Evolutionary conservation across 371 early-diverging fungal genomes (phyloP).

Genomic region (Mucor piriformis): DNA sequence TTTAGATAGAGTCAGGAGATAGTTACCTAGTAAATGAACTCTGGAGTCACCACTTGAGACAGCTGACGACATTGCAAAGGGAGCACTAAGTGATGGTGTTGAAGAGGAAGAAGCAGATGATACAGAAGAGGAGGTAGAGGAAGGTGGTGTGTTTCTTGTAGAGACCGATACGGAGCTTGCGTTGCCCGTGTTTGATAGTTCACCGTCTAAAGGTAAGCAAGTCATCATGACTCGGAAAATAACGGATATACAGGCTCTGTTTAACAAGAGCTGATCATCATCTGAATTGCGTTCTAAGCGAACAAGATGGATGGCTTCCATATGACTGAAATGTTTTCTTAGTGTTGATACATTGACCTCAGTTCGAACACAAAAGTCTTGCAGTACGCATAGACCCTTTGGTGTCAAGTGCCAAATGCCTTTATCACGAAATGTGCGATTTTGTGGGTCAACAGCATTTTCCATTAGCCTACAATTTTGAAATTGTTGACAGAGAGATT

Average conservation of each 20-base stretch:
- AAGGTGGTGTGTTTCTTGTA: slow-evolving; percentile 16
- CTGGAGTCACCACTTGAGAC: slow-evolving; percentile 32
- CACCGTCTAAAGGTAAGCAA: slow-evolving; percentile 44
- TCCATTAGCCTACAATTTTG: slow-evolving; percentile 61
- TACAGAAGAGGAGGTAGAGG: slow-evolving; percentile 25
- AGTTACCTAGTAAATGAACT: slow-evolving; percentile 44
- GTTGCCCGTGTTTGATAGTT: slow-evolving; percentile 23
- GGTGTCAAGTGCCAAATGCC: slow-evolving; percentile 62
- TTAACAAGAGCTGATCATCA: slow-evolving; percentile 43
- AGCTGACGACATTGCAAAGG: slow-evolving; percentile 31
- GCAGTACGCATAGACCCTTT: slow-evolving; percentile 63
- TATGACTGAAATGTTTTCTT: slow-evolving; percentile 39
- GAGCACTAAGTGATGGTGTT: slow-evolving; percentile 26
- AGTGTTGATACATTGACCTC: slow-evolving; percentile 36
- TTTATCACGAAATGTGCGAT: slow-evolving; percentile 55
- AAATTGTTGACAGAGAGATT: slow-evolving; percentile 65
- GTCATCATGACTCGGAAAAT: slow-evolving; percentile 52
- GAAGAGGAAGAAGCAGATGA: slow-evolving; percentile 28
- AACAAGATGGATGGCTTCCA: slow-evolving; percentile 44
- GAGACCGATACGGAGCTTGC: slow-evolving; percentile 23
- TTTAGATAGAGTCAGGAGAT: slow-evolving; percentile 42
- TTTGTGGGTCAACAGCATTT: slow-evolving; percentile 55
- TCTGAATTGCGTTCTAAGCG: slow-evolving; percentile 49
- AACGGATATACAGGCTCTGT: slow-evolving; percentile 29
- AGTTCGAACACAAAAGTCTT: slow-evolving; percentile 53